Percentiles rank a stretch among this genome's conserved stretches.
Evolutionary conservation across 441 rosid genomes (phyloP).

Genomic region (Adansonia rubrostipa): DNA sequence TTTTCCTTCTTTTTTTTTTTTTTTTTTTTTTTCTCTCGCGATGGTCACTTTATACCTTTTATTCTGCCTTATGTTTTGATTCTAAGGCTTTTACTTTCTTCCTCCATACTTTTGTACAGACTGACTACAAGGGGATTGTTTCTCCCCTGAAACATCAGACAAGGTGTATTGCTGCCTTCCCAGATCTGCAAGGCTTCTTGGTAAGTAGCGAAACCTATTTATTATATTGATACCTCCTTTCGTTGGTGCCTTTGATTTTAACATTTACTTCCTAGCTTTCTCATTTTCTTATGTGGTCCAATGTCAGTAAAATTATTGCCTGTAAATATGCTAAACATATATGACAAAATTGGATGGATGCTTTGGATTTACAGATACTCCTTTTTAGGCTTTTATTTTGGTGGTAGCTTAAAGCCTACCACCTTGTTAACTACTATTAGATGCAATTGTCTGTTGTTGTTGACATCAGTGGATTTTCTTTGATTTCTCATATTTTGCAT

Average conservation of each 20-base stretch:
- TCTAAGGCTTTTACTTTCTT: not conserved
- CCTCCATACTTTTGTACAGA: constrained; percentile 34
- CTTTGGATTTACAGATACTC: not conserved
- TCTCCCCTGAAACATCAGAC: constrained; percentile 96
- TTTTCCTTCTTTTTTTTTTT: too few relatives aligned
- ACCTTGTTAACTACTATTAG: not conserved
- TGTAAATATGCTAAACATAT: not conserved
- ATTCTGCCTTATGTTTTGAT: constrained; percentile 13
- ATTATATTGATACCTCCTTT: too few relatives aligned
- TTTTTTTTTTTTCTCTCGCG: not conserved
- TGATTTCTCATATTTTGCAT: not conserved
- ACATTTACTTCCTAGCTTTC: not conserved
- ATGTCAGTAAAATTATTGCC: not conserved
- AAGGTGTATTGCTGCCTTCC: constrained; percentile 91
- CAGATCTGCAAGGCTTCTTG: constrained; percentile 96
- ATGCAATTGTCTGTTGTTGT: not conserved
- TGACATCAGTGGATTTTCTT: constrained; percentile 12
- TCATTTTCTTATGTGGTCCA: not conserved
- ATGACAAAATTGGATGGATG: not conserved
- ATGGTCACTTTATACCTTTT: not conserved
- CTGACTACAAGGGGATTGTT: constrained; percentile 76
- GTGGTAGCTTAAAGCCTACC: not conserved
- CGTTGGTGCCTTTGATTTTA: not conserved
- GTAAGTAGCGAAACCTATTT: constrained; percentile 41
- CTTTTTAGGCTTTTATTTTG: not conserved